These are phyloP conservation scores for Claviceps quebecensis DNA, from an alignment of 2,329 filamentous ascomycete species.

Conservation along the genomic window DNA sequence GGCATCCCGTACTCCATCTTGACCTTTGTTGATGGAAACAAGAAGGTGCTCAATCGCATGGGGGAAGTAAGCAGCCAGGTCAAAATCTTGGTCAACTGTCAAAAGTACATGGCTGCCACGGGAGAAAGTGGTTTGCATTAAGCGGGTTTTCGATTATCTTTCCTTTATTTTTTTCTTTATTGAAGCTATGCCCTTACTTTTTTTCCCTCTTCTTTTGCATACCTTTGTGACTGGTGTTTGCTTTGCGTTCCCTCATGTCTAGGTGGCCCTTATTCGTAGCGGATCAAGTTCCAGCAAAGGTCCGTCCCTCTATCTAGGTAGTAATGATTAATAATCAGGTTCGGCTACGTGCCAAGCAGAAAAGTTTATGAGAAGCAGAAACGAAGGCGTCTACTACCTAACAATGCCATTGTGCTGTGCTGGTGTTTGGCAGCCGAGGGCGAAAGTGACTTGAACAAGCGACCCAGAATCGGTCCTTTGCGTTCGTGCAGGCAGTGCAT, in stretches of 20 bases:
- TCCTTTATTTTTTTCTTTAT: background rate
- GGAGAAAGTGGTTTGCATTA: conserved; percentile 26
- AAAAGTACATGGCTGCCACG: conserved; percentile 34
- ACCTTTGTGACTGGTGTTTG: background rate
- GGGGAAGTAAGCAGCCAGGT: conserved; percentile 48
- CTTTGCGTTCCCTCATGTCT: background rate
- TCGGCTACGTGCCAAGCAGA: too few species aligned
- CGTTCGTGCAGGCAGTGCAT: too few species aligned
- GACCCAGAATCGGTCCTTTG: too few species aligned
- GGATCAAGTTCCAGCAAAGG: too few species aligned
- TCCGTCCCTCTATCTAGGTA: too few species aligned
- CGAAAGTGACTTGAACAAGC: too few species aligned
- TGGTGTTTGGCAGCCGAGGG: too few species aligned
- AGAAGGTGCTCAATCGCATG: conserved; percentile 32
- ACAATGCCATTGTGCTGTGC: too few species aligned
- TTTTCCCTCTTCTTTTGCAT: background rate
- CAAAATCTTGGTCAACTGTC: conserved; percentile 43
- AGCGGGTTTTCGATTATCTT: background rate
- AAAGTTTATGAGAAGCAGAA: too few species aligned
- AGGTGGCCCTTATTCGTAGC: too few species aligned
- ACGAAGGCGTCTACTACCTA: too few species aligned
- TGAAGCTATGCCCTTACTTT: background rate
- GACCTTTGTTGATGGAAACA: conserved; percentile 49
- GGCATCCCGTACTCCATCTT: conserved; percentile 48
- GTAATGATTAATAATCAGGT: too few species aligned